Conservation (phyloP, 305 asterid genomes). For the Lippia alba region DNA sequence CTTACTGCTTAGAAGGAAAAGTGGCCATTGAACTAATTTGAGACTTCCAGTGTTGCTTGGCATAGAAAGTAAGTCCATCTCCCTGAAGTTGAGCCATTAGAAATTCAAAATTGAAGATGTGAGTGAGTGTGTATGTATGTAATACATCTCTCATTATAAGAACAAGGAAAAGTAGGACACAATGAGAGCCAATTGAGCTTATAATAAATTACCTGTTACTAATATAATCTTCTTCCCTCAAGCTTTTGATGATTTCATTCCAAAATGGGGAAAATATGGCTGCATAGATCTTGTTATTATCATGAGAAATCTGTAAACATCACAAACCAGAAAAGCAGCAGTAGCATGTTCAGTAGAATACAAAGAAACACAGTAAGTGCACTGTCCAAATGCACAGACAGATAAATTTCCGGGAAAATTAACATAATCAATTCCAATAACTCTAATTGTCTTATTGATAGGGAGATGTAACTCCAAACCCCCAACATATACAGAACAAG, state of each 20-base stretch:
- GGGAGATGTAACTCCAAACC: conserved; percentile 1
- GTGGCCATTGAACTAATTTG: conserved; percentile 97
- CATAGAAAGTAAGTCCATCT: conserved; percentile 98
- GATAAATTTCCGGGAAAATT: conserved; percentile 11
- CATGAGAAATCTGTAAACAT: conserved; percentile 57
- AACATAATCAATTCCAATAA: conserved; percentile 15
- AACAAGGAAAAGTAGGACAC: conserved; percentile 27
- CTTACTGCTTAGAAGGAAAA: conserved; percentile 97
- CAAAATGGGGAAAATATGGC: conserved; percentile 95
- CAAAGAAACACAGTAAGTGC: conserved; percentile 1
- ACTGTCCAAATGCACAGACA: conserved; percentile 5
- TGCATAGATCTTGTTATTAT: conserved; percentile 73
- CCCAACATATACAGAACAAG: neutral
- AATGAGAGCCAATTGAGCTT: conserved; percentile 22
- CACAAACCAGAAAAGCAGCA: conserved; percentile 29
- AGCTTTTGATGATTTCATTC: conserved; percentile 94
- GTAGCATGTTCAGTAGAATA: conserved; percentile 11
- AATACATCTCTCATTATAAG: neutral
- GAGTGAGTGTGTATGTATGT: neutral
- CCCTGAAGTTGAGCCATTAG: conserved; percentile 54
- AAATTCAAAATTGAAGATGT: neutral
- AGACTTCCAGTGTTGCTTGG: conserved; percentile 96
- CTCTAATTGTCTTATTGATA: neutral
- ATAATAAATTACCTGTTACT: conserved; percentile 75
- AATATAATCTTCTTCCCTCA: conserved; percentile 97